phyloP scores from a whole-genome alignment of 1,139 yeast genomes.

The Nadsonia commutata region DNA sequence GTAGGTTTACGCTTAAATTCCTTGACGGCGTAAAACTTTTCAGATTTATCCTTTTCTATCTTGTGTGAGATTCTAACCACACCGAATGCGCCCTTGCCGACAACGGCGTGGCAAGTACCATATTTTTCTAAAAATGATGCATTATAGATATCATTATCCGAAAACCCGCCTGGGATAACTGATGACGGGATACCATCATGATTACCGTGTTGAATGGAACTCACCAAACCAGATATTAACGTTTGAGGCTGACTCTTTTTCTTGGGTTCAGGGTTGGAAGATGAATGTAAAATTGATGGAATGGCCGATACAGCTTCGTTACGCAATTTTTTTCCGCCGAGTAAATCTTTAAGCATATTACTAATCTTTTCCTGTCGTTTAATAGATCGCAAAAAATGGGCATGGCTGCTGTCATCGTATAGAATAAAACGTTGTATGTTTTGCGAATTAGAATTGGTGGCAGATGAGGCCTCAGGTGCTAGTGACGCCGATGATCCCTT shows the following conservation, averaged over 20 bases:
- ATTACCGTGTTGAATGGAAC: constrained; percentile 17
- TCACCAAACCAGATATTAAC: constrained; percentile 67
- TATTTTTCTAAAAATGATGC: constrained; percentile 46
- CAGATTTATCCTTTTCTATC: constrained; percentile 29
- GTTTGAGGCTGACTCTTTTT: constrained; percentile 35
- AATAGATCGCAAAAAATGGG: constrained; percentile 61
- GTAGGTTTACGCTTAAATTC: constrained; percentile 48
- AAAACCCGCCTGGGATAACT: constrained; percentile 6
- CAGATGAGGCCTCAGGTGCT: not conserved
- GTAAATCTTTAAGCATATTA: constrained; percentile 71
- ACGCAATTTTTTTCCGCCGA: constrained; percentile 67
- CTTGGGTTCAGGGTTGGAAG: constrained; percentile 9
- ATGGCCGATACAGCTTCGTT: constrained; percentile 76
- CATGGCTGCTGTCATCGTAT: constrained; percentile 54
- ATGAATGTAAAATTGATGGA: constrained; percentile 42
- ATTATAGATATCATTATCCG: constrained; percentile 10
- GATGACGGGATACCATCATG: constrained; percentile 15
- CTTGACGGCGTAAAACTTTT: constrained; percentile 62
- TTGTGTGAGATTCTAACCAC: constrained; percentile 61
- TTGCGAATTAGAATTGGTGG: constrained; percentile 5
- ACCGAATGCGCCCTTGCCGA: constrained; percentile 82
- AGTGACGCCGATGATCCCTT: not conserved
- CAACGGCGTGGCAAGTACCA: constrained; percentile 64
- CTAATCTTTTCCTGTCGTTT: constrained; percentile 80
- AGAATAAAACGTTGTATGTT: constrained; percentile 9